Evolutionary conservation across 148 eudicot species (phyloP).

Genomic region (Amaranthus hypochondriacus): DNA sequence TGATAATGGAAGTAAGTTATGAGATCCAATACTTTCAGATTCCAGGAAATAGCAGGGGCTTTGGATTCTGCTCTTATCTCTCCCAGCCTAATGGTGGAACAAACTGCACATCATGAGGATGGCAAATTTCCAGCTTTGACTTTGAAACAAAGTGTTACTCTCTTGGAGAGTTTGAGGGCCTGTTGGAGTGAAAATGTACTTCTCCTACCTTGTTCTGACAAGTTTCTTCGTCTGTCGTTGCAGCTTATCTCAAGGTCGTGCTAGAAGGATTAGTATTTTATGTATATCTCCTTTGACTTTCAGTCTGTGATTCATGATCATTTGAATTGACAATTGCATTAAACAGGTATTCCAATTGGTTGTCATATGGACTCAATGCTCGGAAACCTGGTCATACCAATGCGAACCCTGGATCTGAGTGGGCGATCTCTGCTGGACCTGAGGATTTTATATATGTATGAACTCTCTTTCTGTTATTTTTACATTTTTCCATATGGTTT

Average conservation of each 20-base stretch:
- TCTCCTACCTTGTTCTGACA: constrained; percentile 79
- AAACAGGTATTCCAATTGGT: constrained; percentile 79
- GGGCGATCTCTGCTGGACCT: constrained; percentile 80
- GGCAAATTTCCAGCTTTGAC: constrained; percentile 38
- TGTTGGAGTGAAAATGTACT: constrained; percentile 93
- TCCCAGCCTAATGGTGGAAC: constrained; percentile 43
- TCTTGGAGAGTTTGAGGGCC: constrained; percentile 77
- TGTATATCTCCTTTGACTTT: not conserved
- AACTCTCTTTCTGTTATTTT: constrained; percentile 7
- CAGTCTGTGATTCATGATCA: constrained; percentile 2
- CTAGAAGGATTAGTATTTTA: not conserved
- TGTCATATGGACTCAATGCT: constrained; percentile 78
- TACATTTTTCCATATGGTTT: not conserved
- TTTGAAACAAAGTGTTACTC: constrained; percentile 69
- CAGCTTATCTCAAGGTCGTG: constrained; percentile 86
- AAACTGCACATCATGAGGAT: constrained; percentile 35
- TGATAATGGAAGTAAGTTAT: constrained; percentile 10
- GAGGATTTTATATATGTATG: constrained; percentile 83
- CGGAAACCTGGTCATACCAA: constrained; percentile 49
- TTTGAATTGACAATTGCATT: constrained; percentile 9
- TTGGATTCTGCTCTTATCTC: constrained; percentile 76
- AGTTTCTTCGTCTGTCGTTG: constrained; percentile 81
- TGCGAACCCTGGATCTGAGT: constrained; percentile 57
- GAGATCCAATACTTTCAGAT: constrained; percentile 40
- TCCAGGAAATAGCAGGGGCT: constrained; percentile 96